These are phyloP conservation scores for Symmetrospora coprosmae DNA, from an alignment of 768 basidiomycete species.

Conservation along the genomic window DNA sequence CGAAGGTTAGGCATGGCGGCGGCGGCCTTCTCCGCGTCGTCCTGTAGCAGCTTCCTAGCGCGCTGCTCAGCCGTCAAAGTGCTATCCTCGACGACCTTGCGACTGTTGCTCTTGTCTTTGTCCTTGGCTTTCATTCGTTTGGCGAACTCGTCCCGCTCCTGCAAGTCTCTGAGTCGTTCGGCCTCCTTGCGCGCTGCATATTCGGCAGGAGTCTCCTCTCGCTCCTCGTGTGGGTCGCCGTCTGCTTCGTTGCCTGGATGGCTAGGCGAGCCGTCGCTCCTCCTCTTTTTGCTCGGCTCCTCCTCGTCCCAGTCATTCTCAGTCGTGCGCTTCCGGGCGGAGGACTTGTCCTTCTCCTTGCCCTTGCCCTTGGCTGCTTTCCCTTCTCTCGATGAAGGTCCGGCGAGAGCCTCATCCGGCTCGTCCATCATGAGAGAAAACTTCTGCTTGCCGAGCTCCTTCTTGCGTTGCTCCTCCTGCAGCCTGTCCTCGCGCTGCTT, in stretches of 20 bases:
- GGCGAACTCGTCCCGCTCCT: constrained; percentile 84
- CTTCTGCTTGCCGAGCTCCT: constrained; percentile 53
- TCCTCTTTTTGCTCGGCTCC: constrained; percentile 40
- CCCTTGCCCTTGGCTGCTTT: constrained; percentile 12
- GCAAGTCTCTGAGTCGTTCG: constrained; percentile 61
- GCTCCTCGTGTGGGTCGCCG: constrained; percentile 38
- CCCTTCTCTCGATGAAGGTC: constrained; percentile 41
- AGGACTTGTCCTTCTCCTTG: constrained; percentile 21
- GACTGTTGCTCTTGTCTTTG: constrained; percentile 63
- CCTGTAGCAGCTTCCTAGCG: constrained; percentile 62
- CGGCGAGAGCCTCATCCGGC: constrained; percentile 37
- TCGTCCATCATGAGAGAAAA: constrained; percentile 78
- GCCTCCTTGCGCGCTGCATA: constrained; percentile 55
- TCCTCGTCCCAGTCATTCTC: constrained; percentile 90
- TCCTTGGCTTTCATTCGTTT: constrained; percentile 72
- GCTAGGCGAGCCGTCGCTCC: constrained; percentile 23
- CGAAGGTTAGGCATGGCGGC: constrained; percentile 59
- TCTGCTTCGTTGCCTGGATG: constrained; percentile 35
- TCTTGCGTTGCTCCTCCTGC: constrained; percentile 62
- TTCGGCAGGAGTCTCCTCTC: constrained; percentile 45
- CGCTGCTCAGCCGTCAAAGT: constrained; percentile 76
- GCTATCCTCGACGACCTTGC: constrained; percentile 73
- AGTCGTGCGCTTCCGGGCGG: background rate
- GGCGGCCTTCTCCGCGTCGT: constrained; percentile 48
- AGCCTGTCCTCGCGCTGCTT: constrained; percentile 43